These are phyloP conservation scores for Triadica sebifera DNA, from an alignment of 345 rosid species.

Conservation along the genomic window DNA sequence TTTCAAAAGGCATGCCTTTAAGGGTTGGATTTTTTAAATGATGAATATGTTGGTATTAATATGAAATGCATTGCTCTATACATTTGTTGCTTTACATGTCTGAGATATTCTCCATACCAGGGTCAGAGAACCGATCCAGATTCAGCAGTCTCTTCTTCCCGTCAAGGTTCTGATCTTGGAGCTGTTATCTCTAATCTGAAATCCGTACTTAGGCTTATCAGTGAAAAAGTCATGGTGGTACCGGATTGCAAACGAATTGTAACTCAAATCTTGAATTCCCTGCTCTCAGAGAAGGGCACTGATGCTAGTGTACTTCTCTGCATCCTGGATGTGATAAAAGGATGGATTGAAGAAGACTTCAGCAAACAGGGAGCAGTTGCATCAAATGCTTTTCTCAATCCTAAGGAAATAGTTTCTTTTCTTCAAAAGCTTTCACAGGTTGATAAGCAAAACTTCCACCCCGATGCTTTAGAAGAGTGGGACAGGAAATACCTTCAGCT, in stretches of 20 bases:
- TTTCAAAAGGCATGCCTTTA: neutral
- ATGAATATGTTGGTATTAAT: neutral
- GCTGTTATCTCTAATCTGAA: constrained; percentile 72
- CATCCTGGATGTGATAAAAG: constrained; percentile 79
- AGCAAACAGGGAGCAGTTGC: constrained; percentile 58
- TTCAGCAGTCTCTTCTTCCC: constrained; percentile 83
- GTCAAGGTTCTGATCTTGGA: constrained; percentile 84
- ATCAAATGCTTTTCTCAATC: constrained; percentile 57
- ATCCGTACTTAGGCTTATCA: constrained; percentile 75
- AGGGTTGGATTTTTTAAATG: neutral
- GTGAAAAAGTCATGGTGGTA: constrained; percentile 82
- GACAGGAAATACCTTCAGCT: constrained; percentile 90
- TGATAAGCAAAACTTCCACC: constrained; percentile 72
- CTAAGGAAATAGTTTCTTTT: constrained; percentile 75
- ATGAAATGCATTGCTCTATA: neutral
- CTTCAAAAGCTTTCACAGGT: constrained; percentile 88
- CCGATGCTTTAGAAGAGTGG: constrained; percentile 81
- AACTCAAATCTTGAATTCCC: constrained; percentile 68
- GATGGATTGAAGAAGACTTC: constrained; percentile 87
- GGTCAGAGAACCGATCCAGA: constrained; percentile 88
- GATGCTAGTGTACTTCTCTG: constrained; percentile 90
- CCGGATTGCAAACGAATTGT: constrained; percentile 81
- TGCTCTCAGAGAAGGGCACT: constrained; percentile 90
- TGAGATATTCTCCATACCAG: constrained; percentile 37
- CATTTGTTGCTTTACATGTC: neutral